Evolutionary conservation across 1,284 basidiomycete genomes (phyloP).

Genomic region (Papiliotrema laurentii): DNA sequence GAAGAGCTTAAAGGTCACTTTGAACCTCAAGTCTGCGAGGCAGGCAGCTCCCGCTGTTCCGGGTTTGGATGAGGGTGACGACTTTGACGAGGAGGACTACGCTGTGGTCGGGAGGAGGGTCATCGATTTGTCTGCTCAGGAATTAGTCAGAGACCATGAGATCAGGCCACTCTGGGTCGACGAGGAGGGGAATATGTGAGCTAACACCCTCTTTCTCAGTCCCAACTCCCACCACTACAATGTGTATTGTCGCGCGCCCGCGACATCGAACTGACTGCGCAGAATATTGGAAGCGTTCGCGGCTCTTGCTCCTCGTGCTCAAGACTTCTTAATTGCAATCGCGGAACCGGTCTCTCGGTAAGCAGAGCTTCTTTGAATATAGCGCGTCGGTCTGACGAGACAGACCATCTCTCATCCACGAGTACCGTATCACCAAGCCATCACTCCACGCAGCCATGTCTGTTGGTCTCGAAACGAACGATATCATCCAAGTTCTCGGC

Average conservation of each 20-base stretch:
- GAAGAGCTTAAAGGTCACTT: conserved; percentile 20
- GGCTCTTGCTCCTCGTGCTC: conserved; percentile 94
- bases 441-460: conserved; percentile 98
- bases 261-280: background rate
- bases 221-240: background rate
- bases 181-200: conserved; percentile 76
- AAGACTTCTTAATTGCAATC: conserved; percentile 97
- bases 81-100: conserved; percentile 22
- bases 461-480: conserved; percentile 93
- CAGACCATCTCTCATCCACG: conserved; percentile 95
- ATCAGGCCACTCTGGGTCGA: conserved; percentile 94
- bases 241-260: background rate
- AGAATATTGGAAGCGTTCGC: conserved; percentile 90
- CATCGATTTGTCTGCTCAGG: conserved; percentile 54
- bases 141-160: conserved; percentile 82
- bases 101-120: conserved; percentile 26
- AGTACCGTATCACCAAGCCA: conserved; percentile 97
- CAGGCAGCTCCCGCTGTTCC: conserved; percentile 6
- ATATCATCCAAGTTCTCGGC: conserved; percentile 94
- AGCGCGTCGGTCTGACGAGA: background rate
- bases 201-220: background rate
- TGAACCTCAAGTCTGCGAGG: conserved; percentile 36
- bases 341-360: conserved; percentile 98
- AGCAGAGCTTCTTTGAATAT: conserved; percentile 35
- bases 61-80: conserved; percentile 16